phyloP scores from a whole-genome alignment of 2,329 filamentous ascomycete species.

The Metarhizium guizhouense region DNA sequence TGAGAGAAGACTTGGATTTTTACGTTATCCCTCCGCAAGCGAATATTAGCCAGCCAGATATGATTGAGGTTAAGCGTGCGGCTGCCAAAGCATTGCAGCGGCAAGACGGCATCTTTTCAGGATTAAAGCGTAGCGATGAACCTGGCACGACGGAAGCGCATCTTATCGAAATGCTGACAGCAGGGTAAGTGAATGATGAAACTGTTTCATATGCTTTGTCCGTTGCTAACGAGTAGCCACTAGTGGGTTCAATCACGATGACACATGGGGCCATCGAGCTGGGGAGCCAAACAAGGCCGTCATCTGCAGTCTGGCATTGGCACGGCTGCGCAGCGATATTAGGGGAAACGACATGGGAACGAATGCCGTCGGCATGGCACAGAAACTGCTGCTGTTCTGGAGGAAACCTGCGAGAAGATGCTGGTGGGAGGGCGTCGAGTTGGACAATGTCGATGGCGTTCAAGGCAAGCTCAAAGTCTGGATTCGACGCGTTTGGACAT shows the following conservation, averaged over 20 bases:
- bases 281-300: slow-evolving; percentile 97
- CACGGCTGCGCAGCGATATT: slow-evolving; percentile 86
- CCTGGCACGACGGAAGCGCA: slow-evolving; percentile 95
- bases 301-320: slow-evolving; percentile 91
- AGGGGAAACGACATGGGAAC: slow-evolving; percentile 66
- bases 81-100: slow-evolving; percentile 77
- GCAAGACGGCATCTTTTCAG: slow-evolving; percentile 94
- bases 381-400: slow-evolving; percentile 97
- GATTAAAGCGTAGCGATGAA: slow-evolving; percentile 89
- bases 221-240: background rate
- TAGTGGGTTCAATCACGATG: slow-evolving; percentile 94
- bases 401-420: slow-evolving; percentile 90
- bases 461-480: slow-evolving; percentile 92
- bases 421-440: slow-evolving; percentile 98
- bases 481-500: slow-evolving; percentile 96
- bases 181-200: slow-evolving; percentile 58
- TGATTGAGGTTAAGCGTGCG: slow-evolving; percentile 93
- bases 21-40: slow-evolving; percentile 85
- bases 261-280: slow-evolving; percentile 93
- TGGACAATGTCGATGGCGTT: slow-evolving; percentile 82
- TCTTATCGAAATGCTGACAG: slow-evolving; percentile 97
- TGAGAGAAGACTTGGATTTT: slow-evolving; percentile 94
- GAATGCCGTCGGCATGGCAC: slow-evolving; percentile 91
- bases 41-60: slow-evolving; percentile 78
- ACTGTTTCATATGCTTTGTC: background rate